These are phyloP conservation scores for Kokia cookei DNA, from an alignment of 441 rosid species.

Conservation along the genomic window DNA sequence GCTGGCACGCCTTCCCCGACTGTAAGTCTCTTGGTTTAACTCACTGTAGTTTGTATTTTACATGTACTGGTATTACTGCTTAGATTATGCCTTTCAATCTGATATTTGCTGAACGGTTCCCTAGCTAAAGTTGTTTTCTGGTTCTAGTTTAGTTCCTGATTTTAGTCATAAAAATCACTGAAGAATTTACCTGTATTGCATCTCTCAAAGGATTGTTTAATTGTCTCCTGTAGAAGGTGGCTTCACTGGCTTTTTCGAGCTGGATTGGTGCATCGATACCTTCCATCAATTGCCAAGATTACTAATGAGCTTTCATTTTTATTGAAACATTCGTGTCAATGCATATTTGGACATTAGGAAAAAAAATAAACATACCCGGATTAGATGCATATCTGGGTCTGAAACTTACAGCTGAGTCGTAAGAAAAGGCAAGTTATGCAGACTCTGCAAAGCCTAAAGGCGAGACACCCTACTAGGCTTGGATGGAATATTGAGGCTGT, in stretches of 20 bases:
- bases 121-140: neutral
- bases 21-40: slow-evolving; percentile 28
- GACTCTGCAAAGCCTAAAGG: neutral
- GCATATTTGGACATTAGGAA: neutral
- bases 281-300: neutral
- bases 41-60: neutral
- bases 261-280: neutral
- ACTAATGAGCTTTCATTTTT: neutral
- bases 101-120: neutral
- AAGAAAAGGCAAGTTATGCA: neutral
- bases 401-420: too few relatives aligned
- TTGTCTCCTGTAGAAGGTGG: neutral
- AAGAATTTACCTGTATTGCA: neutral
- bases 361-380: neutral
- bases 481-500: neutral
- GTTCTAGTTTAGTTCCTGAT: neutral
- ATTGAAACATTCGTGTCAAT: neutral
- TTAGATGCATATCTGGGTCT: too few relatives aligned
- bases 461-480: neutral
- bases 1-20: slow-evolving; percentile 95
- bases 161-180: neutral
- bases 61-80: neutral
- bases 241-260: neutral
- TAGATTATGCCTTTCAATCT: neutral
- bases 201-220: neutral